A percentile compares a stretch with the other conserved stretches of the same genome.
phyloP scores from a whole-genome alignment of 805 yeast genomes.

The Torulaspora quercuum region DNA sequence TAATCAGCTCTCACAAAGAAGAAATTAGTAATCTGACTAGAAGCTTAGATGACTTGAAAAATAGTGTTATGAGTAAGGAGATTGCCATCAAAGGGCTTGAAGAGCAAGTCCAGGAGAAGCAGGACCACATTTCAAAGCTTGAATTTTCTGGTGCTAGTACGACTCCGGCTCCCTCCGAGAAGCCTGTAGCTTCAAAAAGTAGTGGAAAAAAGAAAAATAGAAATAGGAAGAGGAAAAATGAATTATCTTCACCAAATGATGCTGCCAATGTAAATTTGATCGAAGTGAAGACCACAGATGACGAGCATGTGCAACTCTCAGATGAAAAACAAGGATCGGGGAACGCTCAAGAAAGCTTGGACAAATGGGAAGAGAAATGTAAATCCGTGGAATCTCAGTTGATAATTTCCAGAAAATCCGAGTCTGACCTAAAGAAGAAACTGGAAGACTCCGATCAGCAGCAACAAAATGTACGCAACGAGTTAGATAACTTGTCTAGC shows the following conservation, averaged over 20 bases:
- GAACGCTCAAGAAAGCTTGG: constrained; percentile 13
- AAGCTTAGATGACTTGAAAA: constrained; percentile 4
- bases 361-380: constrained; percentile 20
- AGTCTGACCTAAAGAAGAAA: constrained; percentile 5
- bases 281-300: constrained; percentile 8
- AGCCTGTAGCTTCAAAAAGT: constrained; percentile 1
- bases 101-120: constrained; percentile 5
- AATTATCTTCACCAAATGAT: not conserved
- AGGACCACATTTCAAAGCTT: constrained; percentile 3
- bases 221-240: constrained; percentile 9
- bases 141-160: not conserved
- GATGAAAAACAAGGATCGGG: constrained; percentile 19
- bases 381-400: constrained; percentile 18
- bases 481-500: constrained; percentile 23
- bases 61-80: constrained; percentile 1
- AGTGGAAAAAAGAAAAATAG: constrained; percentile 9
- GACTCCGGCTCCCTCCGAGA: not conserved
- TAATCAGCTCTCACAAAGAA: constrained; percentile 1
- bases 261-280: not conserved
- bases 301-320: constrained; percentile 12
- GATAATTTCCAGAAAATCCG: constrained; percentile 8
- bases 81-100: constrained; percentile 2
- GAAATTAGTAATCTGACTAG: constrained; percentile 4
- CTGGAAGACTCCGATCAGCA: constrained; percentile 12
- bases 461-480: constrained; percentile 21